A percentile compares a stretch with the other conserved stretches of the same genome.
Evolutionary conservation across 345 rosid genomes (phyloP).

Genomic region (Eucalyptus guilfoylei): DNA sequence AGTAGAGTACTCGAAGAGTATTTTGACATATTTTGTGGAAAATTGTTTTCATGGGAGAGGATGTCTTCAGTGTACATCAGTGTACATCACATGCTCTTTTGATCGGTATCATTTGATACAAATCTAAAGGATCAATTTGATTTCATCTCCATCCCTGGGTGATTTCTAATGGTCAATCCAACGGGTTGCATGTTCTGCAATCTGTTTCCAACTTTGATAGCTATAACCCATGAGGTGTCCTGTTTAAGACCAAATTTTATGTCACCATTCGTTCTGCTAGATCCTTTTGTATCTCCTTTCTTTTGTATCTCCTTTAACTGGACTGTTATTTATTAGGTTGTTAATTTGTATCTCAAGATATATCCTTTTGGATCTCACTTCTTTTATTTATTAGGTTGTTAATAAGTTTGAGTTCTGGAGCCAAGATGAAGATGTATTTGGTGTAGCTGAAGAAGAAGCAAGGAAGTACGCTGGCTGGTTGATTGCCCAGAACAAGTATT

Average conservation of each 20-base stretch:
- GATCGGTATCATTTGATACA: too few relatives aligned
- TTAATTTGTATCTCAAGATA: neutral
- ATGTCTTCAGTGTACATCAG: constrained; percentile 22
- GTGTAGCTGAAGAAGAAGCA: constrained; percentile 83
- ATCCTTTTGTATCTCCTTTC: neutral
- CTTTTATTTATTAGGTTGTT: constrained; percentile 35
- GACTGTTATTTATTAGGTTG: too few relatives aligned
- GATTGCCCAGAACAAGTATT: constrained; percentile 78
- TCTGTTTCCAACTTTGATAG: neutral
- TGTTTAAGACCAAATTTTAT: neutral
- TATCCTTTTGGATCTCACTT: neutral
- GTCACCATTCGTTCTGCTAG: neutral
- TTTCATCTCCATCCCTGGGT: neutral
- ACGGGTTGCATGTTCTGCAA: neutral
- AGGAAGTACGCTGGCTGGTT: constrained; percentile 56
- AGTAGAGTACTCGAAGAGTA: neutral
- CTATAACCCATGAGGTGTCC: neutral
- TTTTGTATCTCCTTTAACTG: neutral
- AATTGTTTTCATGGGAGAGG: neutral
- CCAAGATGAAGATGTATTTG: constrained; percentile 47
- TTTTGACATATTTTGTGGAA: neutral
- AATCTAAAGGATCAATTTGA: neutral
- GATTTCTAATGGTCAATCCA: constrained; percentile 75
- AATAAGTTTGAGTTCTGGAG: constrained; percentile 59
- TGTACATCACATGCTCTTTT: constrained; percentile 1